phyloP scores from a whole-genome alignment of 2,329 filamentous ascomycete genomes.

The Pseudogymnoascus sp. region DNA sequence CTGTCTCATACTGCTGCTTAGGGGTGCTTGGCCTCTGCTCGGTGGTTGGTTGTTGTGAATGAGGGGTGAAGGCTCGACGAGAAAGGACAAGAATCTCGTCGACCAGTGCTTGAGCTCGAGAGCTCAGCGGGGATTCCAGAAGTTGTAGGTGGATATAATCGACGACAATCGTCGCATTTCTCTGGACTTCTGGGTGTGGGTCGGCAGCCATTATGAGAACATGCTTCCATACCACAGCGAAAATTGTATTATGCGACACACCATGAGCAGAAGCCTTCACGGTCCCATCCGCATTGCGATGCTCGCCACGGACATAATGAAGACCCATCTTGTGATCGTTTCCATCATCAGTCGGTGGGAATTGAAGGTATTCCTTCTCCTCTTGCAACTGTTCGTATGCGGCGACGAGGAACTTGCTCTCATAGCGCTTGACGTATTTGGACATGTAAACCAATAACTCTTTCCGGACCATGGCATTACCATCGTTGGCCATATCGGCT shows the following conservation, averaged over 20 bases:
- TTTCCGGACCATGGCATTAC: constrained; percentile 86
- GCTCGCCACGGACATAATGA: constrained; percentile 49
- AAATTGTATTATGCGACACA: constrained; percentile 79
- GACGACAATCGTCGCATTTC: constrained; percentile 74
- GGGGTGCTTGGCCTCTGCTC: constrained; percentile 26
- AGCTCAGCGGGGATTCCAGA: constrained; percentile 66
- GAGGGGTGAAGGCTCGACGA: constrained; percentile 36
- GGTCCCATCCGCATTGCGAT: constrained; percentile 47
- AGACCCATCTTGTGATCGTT: constrained; percentile 53
- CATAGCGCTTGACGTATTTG: constrained; percentile 79
- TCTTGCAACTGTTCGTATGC: constrained; percentile 86
- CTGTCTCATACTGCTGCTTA: constrained; percentile 18
- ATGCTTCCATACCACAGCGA: constrained; percentile 90
- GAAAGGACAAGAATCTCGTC: constrained; percentile 58
- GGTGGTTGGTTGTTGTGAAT: constrained; percentile 15
- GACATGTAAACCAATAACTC: constrained; percentile 92
- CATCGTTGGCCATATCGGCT: constrained; percentile 86
- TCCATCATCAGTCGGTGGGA: constrained; percentile 46
- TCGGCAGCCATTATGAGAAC: constrained; percentile 85
- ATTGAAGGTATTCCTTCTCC: constrained; percentile 62
- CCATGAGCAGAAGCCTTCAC: constrained; percentile 49
- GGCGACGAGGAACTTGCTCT: constrained; percentile 83
- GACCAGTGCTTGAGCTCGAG: constrained; percentile 61
- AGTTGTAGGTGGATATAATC: constrained; percentile 77
- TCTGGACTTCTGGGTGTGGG: constrained; percentile 85